Evolutionary conservation across 805 yeast genomes (phyloP), one percentile per base, ranked within the genome.

Genomic region (Wickerhamomyces chambardii): DNA sequence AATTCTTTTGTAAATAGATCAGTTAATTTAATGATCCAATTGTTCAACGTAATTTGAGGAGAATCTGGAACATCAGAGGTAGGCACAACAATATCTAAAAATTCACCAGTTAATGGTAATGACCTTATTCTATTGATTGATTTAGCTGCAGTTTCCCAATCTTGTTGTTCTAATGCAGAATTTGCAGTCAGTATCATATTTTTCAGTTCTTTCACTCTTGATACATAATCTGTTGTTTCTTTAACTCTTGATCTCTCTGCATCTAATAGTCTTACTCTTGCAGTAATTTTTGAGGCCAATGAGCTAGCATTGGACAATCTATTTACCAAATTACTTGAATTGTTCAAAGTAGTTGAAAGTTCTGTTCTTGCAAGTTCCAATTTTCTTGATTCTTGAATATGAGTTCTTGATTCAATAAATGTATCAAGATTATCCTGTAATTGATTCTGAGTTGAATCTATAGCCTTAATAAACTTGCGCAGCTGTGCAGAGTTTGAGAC

Each of bases 61-160:
- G 71, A 61, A 34, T 85, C 95, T 0, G 96, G 95, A 14, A 87
- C 67, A 37, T 85, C 94, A 10, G 82, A 65, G 0, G 95, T 77
- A 1, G 98, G 98, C 15, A 90, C 90, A 48, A 83, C 84, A 31
- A 68, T 76, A 33, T 77, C 70, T 2, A 95, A 90, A 55, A 81
- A 87, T 36, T 72, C 64, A 15, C 95, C 89, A 14, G 58, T 62
- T 14, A 82, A 51, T 0, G 94, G 84, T 28, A 90, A 58, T 6
- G 52, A 37, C 32, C 70, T 60, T 4, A 81, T 75, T 19, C 61
- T 61, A 37, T 58, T 49, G 5, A 87, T 80, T 15, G 86, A 71
- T 36, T 62, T 63, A 0, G 95, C 90, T 1, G 95, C 95, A n/a
- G 72, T 53, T 21, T 70, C 73, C 84, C 92, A 86, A 45, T 84